These are phyloP conservation scores for Fusarium sp. DNA, from an alignment of 2,329 filamentous ascomycete species.

Conservation along the genomic window DNA sequence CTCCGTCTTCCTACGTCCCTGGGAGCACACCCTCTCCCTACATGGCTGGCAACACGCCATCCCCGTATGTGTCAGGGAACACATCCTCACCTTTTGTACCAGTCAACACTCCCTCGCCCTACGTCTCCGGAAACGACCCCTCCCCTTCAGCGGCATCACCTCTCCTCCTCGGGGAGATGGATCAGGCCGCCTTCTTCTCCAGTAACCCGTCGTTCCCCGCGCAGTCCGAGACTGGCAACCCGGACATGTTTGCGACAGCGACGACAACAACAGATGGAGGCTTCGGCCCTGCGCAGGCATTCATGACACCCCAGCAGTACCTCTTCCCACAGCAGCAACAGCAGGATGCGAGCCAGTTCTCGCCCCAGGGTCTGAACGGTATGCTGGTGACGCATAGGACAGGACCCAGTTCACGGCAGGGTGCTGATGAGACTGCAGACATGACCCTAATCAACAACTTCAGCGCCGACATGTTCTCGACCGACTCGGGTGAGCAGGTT, in stretches of 20 bases:
- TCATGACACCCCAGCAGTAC: conserved; percentile 52
- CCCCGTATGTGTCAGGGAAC: conserved; percentile 32
- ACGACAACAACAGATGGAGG: conserved; percentile 40
- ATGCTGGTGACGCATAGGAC: conserved; percentile 28
- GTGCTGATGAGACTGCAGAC: conserved; percentile 41
- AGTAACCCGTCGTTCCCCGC: conserved; percentile 46
- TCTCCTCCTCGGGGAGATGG: conserved; percentile 51
- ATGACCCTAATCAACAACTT: conserved; percentile 48
- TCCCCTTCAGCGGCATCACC: conserved; percentile 53
- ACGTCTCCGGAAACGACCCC: conserved; percentile 36
- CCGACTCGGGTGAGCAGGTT: conserved; percentile 36
- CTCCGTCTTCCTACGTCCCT: conserved; percentile 22
- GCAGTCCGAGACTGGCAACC: conserved; percentile 29
- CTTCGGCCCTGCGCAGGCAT: conserved; percentile 46
- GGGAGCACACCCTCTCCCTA: conserved; percentile 29
- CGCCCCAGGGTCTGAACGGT: conserved; percentile 40
- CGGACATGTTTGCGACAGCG: conserved; percentile 46
- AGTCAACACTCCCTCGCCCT: conserved; percentile 27
- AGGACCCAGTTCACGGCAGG: conserved; percentile 16
- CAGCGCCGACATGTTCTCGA: conserved; percentile 44
- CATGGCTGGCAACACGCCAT: conserved; percentile 14
- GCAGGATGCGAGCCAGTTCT: conserved; percentile 39
- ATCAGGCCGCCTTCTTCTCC: conserved; percentile 48
- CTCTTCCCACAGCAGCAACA: conserved; percentile 50
- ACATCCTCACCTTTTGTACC: conserved; percentile 31